Evolutionary conservation across 2,329 filamentous ascomycete species (phyloP), one percentile per base, ranked within the genome.

Genomic region (Xylogone sp.): DNA sequence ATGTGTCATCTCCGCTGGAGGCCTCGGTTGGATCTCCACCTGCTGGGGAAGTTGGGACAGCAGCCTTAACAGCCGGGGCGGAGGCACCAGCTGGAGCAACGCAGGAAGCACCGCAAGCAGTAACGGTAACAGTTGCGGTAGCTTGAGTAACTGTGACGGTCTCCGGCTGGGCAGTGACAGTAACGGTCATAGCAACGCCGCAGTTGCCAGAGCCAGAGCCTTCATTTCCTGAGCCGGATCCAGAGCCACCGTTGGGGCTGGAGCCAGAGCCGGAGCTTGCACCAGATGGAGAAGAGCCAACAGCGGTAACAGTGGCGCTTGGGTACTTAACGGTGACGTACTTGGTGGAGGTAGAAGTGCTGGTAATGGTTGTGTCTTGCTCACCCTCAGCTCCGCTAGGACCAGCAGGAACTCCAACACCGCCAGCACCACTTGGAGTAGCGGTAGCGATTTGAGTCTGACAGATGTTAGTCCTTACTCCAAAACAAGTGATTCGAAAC

Each of bases 141-240:
- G 49, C 13, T 24, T 22, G 29, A 16, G 46, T 52, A 34, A 39
- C 46, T 13, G 46, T 46, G 10, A 53, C 56, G 22, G 56, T 58
- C 52, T 60, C 48, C 9, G 52, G 51, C 46, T 56, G 19, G 2
- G 21, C 21, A 12, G 56, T 58, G 18, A 62, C 59, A 42, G 62
- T 65, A 19, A 62, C 61, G 13, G 64, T 67, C n/a, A n/a, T n/a
- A 16, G 61, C 62, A 22, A 62, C 56, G 8, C 51, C 57, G 43
- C 57, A 58, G 42, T 20, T 45, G 3, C 50, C 56, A 45, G 51
- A 45, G 18, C 43, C 51, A 45, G 43, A 21, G 20, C 39, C 52
- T n/a, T n/a, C n/a, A n/a, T n/a, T n/a, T n/a, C n/a, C n/a, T 2
- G 43, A 22, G 13, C 43, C 44, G 16, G 34, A 21, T 29, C 21